Evolutionary conservation across 306 rosid species (phyloP).

Genomic region (Gynostemma pentaphyllum): DNA sequence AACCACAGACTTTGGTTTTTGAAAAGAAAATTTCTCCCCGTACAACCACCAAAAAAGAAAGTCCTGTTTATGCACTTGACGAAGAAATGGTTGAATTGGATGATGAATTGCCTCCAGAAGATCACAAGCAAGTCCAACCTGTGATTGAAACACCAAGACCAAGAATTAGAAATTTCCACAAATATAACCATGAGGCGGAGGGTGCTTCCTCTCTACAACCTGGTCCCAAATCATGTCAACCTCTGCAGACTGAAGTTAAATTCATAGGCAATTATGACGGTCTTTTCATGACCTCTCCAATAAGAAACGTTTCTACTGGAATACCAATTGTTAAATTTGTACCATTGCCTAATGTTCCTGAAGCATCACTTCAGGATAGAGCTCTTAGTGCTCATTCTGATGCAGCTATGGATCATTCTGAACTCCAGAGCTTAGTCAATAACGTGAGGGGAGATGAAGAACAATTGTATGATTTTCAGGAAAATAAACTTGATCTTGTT

Average conservation of each 20-base stretch:
- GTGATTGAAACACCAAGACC: constrained; percentile 17
- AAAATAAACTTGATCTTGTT: constrained; percentile 24
- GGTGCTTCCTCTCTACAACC: constrained; percentile 20
- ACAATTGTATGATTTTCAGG: constrained; percentile 22
- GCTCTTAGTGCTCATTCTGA: constrained; percentile 18
- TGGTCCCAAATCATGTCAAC: constrained; percentile 32
- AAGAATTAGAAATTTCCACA: constrained; percentile 17
- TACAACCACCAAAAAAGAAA: constrained; percentile 6
- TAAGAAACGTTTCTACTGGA: constrained; percentile 21
- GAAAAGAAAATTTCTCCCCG: constrained; percentile 22
- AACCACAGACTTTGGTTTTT: constrained; percentile 23
- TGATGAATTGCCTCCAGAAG: constrained; percentile 32
- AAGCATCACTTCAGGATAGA: constrained; percentile 26
- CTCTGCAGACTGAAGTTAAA: constrained; percentile 26
- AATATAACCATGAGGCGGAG: constrained; percentile 18
- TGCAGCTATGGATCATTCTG: constrained; percentile 16
- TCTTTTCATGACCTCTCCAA: constrained; percentile 23
- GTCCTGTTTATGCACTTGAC: constrained; percentile 21
- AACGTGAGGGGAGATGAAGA: constrained; percentile 29
- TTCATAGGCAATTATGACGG: constrained; percentile 22
- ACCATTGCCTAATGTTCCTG: constrained; percentile 32
- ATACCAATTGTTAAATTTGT: too few relatives aligned
- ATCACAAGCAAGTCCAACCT: constrained; percentile 25
- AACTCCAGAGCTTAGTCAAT: constrained; percentile 16
- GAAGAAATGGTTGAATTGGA: constrained; percentile 40